Base-by-base conservation (phyloP, 768 basidiomycete genomes). In the Pilatotrama ljubarskyi region DNA sequence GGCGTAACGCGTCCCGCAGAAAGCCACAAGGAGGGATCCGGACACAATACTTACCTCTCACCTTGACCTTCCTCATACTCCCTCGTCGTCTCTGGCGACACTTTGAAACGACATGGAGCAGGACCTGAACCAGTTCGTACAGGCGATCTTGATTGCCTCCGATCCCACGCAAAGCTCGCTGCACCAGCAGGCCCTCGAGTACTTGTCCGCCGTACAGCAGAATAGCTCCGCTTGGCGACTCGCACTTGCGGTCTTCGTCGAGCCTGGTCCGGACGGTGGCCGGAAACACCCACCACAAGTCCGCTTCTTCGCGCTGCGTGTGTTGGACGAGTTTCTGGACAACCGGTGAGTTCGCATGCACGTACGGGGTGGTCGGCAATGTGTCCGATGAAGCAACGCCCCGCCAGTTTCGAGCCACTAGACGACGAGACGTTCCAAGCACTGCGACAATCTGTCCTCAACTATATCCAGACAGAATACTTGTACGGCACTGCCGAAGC, bases 401-500 rank as follows among this genome's bases (percentile, higher is more conserved):
- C 43, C 14, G 15, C 4, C 62, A 88, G 85, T 64, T 86, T 84
- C 63, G 85, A 87, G 66, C 81, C 81, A 52, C 74, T 92, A 60
- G 87, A 91, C 61, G 80, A 84, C 24, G 87, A 87, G 53, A 80
- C 85, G 2, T 91, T 91, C 69, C 80, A 79, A 66, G 84, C 81
- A 22, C 67, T 96, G 48, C 91, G 90, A 67, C 87, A 90, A 73
- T 83, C 90, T 51, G 74, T 95, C 55, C 75, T 95, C 61, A 78
- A 83, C 24, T 97, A 96, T 70, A 88, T 96, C 59, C 87, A 89
- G 72, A 84, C 88, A 18, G 95, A 97, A 79, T 98, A 91, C 76
- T 83, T 93, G 18, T 82, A 84, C 65, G 95, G 95, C 35, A 75
- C 86, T 32, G 91, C 93, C 44, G 95, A 98, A 76, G 82, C 84